Percentiles rank a stretch among this genome's conserved stretches.
Conservation (phyloP, 2,329 filamentous ascomycete species). For the Trichoderma lentiforme region DNA sequence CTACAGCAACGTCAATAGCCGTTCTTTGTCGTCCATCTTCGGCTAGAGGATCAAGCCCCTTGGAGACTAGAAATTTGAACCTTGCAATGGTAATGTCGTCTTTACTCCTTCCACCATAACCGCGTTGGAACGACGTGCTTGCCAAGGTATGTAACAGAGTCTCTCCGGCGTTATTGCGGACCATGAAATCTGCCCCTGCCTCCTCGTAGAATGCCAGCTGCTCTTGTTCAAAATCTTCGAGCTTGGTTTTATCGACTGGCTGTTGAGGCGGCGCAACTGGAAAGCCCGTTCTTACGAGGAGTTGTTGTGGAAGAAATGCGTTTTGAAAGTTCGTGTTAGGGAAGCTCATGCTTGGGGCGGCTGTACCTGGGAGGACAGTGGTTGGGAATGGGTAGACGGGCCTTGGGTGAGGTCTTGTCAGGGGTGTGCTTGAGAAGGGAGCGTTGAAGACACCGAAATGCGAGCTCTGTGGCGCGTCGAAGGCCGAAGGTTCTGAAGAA, state of each 20-base stretch:
- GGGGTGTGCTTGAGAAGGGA: fast-evolving
- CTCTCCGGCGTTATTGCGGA: neutral
- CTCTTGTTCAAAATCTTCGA: neutral
- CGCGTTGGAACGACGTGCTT: neutral
- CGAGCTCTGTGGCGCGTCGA: neutral
- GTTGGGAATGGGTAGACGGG: neutral
- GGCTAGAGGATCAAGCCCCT: slow-evolving; percentile 28
- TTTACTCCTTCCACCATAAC: neutral
- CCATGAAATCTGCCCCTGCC: neutral
- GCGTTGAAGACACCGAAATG: neutral
- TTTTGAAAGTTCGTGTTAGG: neutral
- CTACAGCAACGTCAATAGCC: slow-evolving; percentile 35
- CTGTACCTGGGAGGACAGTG: neutral
- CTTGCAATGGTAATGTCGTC: slow-evolving; percentile 10
- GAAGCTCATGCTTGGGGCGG: neutral
- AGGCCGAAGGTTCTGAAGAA: neutral
- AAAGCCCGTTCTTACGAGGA: neutral
- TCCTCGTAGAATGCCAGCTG: neutral
- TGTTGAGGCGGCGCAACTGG: neutral
- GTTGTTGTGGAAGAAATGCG: neutral
- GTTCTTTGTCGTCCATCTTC: slow-evolving; percentile 31
- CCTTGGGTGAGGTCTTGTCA: neutral
- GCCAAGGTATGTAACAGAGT: neutral
- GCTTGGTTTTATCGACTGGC: neutral
- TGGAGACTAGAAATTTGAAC: slow-evolving; percentile 27